Conservation (phyloP, 2,329 filamentous ascomycete genomes). For the Fusarium goolgardi region DNA sequence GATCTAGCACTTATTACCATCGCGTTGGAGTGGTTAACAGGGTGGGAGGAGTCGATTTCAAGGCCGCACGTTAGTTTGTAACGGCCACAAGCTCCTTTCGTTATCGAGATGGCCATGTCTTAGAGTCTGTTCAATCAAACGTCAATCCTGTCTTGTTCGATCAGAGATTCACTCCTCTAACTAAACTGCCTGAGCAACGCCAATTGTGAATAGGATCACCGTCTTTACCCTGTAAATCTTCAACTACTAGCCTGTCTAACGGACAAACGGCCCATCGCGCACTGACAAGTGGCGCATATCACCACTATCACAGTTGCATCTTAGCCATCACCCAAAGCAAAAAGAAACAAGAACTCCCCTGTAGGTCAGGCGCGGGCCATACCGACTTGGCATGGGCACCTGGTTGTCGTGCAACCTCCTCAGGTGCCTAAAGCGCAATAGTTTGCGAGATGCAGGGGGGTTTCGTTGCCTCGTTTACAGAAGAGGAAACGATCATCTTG, state of each 20-base stretch:
- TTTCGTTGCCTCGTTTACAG: not conserved
- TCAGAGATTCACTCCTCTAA: not conserved
- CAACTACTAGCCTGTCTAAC: not conserved
- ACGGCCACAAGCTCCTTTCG: not conserved
- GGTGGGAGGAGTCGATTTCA: constrained; percentile 36
- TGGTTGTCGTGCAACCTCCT: constrained; percentile 12
- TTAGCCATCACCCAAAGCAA: not conserved
- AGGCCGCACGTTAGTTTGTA: constrained; percentile 31
- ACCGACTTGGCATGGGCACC: not conserved
- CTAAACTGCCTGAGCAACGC: not conserved
- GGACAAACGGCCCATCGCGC: not conserved
- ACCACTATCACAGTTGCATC: not conserved
- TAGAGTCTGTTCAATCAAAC: not conserved
- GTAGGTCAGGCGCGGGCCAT: constrained; percentile 5
- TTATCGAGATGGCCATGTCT: not conserved
- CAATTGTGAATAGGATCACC: not conserved
- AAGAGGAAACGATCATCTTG: constrained; percentile 3
- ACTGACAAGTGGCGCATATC: constrained; percentile 20
- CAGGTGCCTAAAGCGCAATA: constrained; percentile 25
- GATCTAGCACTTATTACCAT: constrained; percentile 57
- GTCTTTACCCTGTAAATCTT: not conserved
- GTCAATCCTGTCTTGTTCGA: not conserved
- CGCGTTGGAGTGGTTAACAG: constrained; percentile 32
- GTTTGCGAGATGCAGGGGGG: constrained; percentile 35
- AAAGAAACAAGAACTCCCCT: not conserved